Evolutionary conservation across 2,329 filamentous ascomycete species (phyloP).

Genomic region (Aureobasidium pullulans): DNA sequence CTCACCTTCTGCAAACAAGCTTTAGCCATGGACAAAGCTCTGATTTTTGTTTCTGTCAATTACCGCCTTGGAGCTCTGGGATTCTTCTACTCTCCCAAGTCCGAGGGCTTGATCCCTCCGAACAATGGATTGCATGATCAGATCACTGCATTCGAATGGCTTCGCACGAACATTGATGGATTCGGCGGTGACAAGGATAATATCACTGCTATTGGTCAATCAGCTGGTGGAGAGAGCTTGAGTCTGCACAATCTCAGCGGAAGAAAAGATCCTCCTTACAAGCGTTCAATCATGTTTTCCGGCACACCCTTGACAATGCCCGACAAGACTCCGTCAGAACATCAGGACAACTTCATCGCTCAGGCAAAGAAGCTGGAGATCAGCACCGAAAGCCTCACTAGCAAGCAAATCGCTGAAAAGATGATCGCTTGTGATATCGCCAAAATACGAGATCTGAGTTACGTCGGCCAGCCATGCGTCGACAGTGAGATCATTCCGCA

Average conservation of each 20-base stretch:
- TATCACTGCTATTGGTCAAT: constrained; percentile 18
- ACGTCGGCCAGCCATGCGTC: constrained; percentile 16
- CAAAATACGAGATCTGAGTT: constrained; percentile 15
- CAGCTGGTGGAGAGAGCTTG: constrained; percentile 18
- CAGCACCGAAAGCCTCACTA: neutral
- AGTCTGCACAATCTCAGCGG: constrained; percentile 15
- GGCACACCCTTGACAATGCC: constrained; percentile 18
- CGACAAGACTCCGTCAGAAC: constrained; percentile 13
- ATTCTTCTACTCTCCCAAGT: constrained; percentile 14
- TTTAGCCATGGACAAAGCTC: neutral
- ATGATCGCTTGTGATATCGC: constrained; percentile 14
- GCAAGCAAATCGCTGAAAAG: constrained; percentile 12
- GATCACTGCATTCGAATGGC: constrained; percentile 46
- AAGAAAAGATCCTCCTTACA: constrained; percentile 11
- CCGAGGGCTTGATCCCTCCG: constrained; percentile 17
- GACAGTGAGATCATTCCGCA: constrained; percentile 15
- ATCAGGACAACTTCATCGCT: constrained; percentile 16
- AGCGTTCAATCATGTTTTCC: constrained; percentile 16
- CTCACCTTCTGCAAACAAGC: constrained; percentile 13
- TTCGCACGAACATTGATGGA: constrained; percentile 40
- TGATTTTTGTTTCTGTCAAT: constrained; percentile 15
- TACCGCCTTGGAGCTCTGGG: constrained; percentile 16
- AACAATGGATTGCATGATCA: constrained; percentile 51
- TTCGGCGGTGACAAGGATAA: constrained; percentile 40
- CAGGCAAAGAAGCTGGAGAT: constrained; percentile 16